Conservation (phyloP, 1,284 basidiomycete species). For the Ganoderma lucidum region DNA sequence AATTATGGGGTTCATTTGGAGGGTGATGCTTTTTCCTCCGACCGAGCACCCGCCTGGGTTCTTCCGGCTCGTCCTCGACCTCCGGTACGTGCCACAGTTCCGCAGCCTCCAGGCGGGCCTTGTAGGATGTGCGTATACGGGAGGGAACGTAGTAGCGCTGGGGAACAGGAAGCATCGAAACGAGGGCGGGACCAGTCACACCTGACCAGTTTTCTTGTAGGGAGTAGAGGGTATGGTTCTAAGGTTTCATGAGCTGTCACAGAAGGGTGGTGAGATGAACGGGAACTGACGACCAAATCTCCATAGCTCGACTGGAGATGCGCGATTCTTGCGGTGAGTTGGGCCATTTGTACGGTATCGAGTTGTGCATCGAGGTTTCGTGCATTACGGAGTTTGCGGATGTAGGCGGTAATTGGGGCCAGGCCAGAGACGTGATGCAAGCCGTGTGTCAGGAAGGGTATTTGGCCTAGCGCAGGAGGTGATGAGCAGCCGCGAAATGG, state of each 20-base stretch:
- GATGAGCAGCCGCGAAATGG: neutral
- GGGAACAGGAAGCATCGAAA: conserved; percentile 66
- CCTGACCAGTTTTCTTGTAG: conserved; percentile 67
- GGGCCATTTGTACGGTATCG: conserved; percentile 53
- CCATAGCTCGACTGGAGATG: conserved; percentile 74
- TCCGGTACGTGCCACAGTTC: conserved; percentile 66
- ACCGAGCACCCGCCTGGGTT: conserved; percentile 40
- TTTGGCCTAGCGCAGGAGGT: conserved; percentile 52
- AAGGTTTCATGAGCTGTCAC: conserved; percentile 8
- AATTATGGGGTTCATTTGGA: conserved; percentile 38
- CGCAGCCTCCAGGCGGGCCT: conserved; percentile 63
- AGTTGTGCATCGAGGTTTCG: conserved; percentile 56
- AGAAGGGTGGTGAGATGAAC: conserved; percentile 9
- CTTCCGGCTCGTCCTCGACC: conserved; percentile 53
- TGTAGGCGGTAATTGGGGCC: conserved; percentile 69
- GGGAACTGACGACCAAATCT: conserved; percentile 68
- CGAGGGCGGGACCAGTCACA: conserved; percentile 61
- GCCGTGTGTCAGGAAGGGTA: conserved; percentile 73
- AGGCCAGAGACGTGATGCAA: conserved; percentile 58
- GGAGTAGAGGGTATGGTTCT: conserved; percentile 69
- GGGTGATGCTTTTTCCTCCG: conserved; percentile 44
- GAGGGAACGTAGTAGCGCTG: conserved; percentile 76
- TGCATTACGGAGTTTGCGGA: conserved; percentile 54
- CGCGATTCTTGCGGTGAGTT: conserved; percentile 65
- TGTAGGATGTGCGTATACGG: conserved; percentile 65